Conservation (phyloP, 345 rosid genomes). For the Melaleuca alternifolia region DNA sequence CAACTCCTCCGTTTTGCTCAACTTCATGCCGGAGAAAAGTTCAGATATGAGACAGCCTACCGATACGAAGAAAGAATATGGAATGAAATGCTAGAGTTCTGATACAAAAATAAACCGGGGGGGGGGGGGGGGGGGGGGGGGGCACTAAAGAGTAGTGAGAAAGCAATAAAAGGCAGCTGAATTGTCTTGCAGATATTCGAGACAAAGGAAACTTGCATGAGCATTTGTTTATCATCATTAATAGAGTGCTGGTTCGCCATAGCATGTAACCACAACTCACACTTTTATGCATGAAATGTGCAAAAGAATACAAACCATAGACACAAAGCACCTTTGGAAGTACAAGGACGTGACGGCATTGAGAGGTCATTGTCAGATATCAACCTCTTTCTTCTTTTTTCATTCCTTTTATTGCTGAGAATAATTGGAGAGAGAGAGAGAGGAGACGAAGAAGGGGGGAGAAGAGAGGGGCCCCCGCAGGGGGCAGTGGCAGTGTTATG, state of each 20-base stretch:
- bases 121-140: not conserved
- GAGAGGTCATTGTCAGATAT: not conserved
- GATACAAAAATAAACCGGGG: not conserved
- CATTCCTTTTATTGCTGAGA: not conserved
- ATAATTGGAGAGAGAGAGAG: not conserved
- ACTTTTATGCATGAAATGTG: not conserved
- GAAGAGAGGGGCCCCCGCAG: too few relatives aligned
- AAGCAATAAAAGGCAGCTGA: not conserved
- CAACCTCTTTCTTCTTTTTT: not conserved
- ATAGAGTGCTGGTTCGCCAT: not conserved
- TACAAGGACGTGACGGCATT: not conserved
- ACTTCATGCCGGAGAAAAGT: conserved; percentile 74
- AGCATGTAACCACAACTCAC: not conserved
- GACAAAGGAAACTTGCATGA: not conserved
- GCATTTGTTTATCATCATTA: not conserved
- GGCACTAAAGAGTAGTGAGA: not conserved
- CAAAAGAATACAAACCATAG: not conserved
- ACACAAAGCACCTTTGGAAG: not conserved
- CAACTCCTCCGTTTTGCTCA: conserved; percentile 90
- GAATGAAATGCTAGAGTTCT: not conserved
- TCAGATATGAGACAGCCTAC: conserved; percentile 93
- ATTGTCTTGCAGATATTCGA: not conserved
- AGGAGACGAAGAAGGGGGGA: not conserved
- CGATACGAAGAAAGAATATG: not conserved
- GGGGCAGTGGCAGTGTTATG: not conserved